Evolutionary conservation across 2,329 filamentous ascomycete genomes (phyloP), one percentile per base, ranked within the genome.

Genomic region (Fusarium nematophilum): DNA sequence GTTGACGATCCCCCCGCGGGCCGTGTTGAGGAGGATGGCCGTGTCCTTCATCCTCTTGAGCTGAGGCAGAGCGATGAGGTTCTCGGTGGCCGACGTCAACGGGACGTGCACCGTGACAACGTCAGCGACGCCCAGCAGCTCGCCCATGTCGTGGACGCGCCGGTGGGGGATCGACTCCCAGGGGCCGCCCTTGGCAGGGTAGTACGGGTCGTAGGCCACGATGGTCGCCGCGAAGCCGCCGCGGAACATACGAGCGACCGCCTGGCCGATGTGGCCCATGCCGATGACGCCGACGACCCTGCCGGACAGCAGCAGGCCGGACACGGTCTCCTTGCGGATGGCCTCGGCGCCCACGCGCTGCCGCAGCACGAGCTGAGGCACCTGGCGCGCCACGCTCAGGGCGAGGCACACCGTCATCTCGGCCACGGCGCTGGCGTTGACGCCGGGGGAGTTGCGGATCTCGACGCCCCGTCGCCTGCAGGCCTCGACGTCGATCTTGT

Each of bases 241-340:
- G 3, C 62, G 55, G 68, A 73, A 77, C 27, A 75, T 76, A 36
- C 65, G 62, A 2, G 74, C 74, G n/a, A 75, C 66, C 7, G 57
- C 61, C 5, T 61, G 64, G 2, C 75, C 74, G 27, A 77, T 74
- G 48, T 72, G 70, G 4, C 76, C 75, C 71, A 77, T 74, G 3
- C 75, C 74, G 18, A 77, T 53, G n/a, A 77, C 69, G 3, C 74
- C 75, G 7, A 78, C 48, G 0, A 69, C 70, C 62, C 75, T 76
- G 7, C 64, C 56, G 17, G 67, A 68, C 25, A 74, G 58, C 18
- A 67, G 72, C 30, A 68, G 48, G 17, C 66, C 73, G 23, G 42
- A 36, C 7, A 72, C 34, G 7, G 67, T 65, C 6, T 70, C 45
- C n/a, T 67, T 70, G 26, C 68, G 67, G 25, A 65, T 59, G 9